phyloP scores from a whole-genome alignment of 2,329 filamentous ascomycete species.

The Volutella citrinella region DNA sequence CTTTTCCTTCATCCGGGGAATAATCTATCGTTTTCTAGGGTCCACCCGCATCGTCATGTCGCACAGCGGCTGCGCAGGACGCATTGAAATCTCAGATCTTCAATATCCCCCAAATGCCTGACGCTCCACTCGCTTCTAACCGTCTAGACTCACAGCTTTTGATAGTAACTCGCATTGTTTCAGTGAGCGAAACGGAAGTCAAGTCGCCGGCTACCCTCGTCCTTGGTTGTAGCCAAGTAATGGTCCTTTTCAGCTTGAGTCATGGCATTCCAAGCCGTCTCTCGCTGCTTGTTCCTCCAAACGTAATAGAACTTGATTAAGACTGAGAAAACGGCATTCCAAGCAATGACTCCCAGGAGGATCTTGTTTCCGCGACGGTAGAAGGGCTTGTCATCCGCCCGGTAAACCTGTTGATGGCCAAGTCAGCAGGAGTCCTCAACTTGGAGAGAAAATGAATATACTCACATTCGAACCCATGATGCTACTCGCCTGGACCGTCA shows the following conservation, averaged over 20 bases:
- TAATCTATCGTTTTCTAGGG: too few species aligned
- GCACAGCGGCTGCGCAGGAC: too few species aligned
- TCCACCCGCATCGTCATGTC: too few species aligned
- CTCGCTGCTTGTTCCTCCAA: slow-evolving; percentile 42
- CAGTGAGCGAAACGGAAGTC: slow-evolving; percentile 42
- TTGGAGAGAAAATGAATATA: slow-evolving; percentile 27
- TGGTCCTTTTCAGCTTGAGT: slow-evolving; percentile 33
- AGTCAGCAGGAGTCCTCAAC: too few species aligned
- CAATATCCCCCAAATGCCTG: too few species aligned
- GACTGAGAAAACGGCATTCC: slow-evolving; percentile 48
- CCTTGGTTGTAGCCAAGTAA: slow-evolving; percentile 35
- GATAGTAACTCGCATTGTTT: too few species aligned
- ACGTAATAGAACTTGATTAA: slow-evolving; percentile 52
- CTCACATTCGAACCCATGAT: slow-evolving; percentile 30
- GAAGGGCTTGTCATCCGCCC: slow-evolving; percentile 28
- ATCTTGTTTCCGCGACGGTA: slow-evolving; percentile 46
- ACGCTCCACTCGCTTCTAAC: too few species aligned
- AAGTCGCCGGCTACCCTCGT: slow-evolving; percentile 43
- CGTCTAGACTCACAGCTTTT: too few species aligned
- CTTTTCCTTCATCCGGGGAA: too few species aligned
- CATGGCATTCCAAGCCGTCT: slow-evolving; percentile 46
- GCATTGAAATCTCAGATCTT: too few species aligned
- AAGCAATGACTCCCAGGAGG: slow-evolving; percentile 44
- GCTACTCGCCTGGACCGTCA: slow-evolving; percentile 32
- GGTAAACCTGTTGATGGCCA: too few species aligned